Conservation (phyloP, 352 stramenopile genomes). For the Phytopythium oedochilum region DNA sequence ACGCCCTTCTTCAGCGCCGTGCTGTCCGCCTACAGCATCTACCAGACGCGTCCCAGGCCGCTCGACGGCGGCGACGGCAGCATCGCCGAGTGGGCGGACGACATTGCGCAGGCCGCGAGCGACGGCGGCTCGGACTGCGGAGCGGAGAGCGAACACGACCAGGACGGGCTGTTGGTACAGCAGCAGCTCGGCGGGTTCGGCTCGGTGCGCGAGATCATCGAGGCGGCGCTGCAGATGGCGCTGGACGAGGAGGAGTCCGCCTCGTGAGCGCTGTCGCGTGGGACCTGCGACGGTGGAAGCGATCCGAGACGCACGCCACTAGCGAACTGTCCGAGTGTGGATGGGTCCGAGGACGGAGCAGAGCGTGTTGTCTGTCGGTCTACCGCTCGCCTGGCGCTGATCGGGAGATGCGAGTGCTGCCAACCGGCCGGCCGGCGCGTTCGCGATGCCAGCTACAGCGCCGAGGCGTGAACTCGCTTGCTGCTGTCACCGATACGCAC, state of each 20-base stretch:
- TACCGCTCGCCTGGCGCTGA: not conserved
- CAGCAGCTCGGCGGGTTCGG: slow-evolving; percentile 24
- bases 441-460: too few relatives aligned
- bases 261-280: slow-evolving; percentile 3
- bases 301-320: not conserved
- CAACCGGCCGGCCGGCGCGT: too few relatives aligned
- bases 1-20: slow-evolving; percentile 64
- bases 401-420: too few relatives aligned
- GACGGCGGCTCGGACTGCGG: not conserved
- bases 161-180: slow-evolving; percentile 8
- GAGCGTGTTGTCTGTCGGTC: not conserved
- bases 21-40: slow-evolving; percentile 57
- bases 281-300: not conserved
- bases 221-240: slow-evolving; percentile 47
- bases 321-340: too few relatives aligned
- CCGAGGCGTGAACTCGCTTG: not conserved
- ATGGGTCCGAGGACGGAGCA: too few relatives aligned
- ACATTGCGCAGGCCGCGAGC: slow-evolving; percentile 7
- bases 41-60: slow-evolving; percentile 24
- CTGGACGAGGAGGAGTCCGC: slow-evolving; percentile 52
- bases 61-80: slow-evolving; percentile 15
- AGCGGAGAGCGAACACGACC: not conserved
- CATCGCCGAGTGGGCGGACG: slow-evolving; percentile 11
- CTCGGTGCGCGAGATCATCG: slow-evolving; percentile 46
- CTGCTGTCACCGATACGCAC: not conserved